Evolutionary conservation across 2,329 filamentous ascomycete genomes (phyloP).

Genomic region (Arthrobotrys sphaeroides): DNA sequence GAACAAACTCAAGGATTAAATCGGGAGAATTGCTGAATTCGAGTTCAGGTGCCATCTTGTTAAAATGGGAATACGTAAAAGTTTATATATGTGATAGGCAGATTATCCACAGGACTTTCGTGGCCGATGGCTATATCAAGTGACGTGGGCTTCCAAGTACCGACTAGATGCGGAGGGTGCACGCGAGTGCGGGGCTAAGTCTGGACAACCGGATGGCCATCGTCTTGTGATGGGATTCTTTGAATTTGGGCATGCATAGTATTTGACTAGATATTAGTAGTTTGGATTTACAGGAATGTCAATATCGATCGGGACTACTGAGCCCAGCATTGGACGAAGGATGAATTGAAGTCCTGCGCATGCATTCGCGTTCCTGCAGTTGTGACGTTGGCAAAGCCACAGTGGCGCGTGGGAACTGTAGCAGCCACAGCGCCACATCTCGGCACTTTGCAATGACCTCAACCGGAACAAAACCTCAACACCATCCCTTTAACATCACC

Average conservation of each 20-base stretch:
- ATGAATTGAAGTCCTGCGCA: too few relatives aligned
- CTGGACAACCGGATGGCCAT: background rate
- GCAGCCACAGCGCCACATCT: background rate
- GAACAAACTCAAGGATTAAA: slow-evolving; percentile 20
- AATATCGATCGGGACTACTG: too few relatives aligned
- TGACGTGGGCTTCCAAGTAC: background rate
- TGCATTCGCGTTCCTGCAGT: too few relatives aligned
- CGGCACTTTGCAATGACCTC: slow-evolving; percentile 18
- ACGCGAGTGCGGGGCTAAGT: background rate
- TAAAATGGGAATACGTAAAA: too few relatives aligned
- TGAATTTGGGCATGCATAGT: too few relatives aligned
- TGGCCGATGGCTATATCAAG: background rate
- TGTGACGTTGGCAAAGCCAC: slow-evolving; percentile 1
- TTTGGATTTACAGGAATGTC: too few relatives aligned
- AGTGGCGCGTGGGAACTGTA: background rate
- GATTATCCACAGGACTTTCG: background rate
- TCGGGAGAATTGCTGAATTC: slow-evolving; percentile 25
- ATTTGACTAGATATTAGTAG: too few relatives aligned
- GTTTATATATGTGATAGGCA: too few relatives aligned
- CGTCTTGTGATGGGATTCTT: background rate
- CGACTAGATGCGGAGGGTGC: background rate
- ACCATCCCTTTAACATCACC: slow-evolving; percentile 21
- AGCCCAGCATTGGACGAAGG: too few relatives aligned
- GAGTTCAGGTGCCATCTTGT: background rate
- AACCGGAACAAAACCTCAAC: slow-evolving; percentile 13